Evolutionary conservation across 2,329 filamentous ascomycete genomes (phyloP), one percentile per base, ranked within the genome.

Genomic region (Phoma sp.): DNA sequence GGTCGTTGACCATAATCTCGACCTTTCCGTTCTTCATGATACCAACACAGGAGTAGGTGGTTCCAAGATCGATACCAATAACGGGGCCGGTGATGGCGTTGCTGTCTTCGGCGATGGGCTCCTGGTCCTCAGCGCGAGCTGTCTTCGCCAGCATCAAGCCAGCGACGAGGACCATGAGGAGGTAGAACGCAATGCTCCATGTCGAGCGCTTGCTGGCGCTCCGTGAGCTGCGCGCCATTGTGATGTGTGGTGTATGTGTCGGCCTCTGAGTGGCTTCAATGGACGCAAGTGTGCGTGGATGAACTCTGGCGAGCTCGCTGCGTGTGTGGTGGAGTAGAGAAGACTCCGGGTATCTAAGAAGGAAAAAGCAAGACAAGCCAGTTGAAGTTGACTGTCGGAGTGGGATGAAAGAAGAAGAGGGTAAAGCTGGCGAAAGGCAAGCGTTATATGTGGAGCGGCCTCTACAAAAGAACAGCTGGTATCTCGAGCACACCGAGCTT

Each of bases 1-100:
- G 75, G 60, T 77, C 75, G 73, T 77, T 78, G 69, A 73, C 73
- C 62, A 78, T 74, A 63, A 78, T 78, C 54, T 78, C 76, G 31
- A 78, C 75, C 65, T 73, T 73, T 48, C 75, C 74, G 56, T 72
- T 72, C 70, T 77, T 77, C 75, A 77, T 77, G 81, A 95, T 88
- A 84, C 90, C 91, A 71, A 96, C 91, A 78, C 91, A 96, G 64
- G 90, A 94, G 87, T 96, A 96, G 79, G 92, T 96, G 73, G 92
- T 96, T 84, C 91, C 91, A 80, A 96, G 78, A 84, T 96, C 91
- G 81, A 96, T 96, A 88, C 91, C 91, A 79, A 90, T 85, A 47
- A 73, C 71, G 55, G 73, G 72, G 51, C 73, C 74, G 19, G 66
- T 58, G 55, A 76, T 64, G 35, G 57, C 92, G 78, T 73, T 72